A percentile compares a stretch with the other conserved stretches of the same genome.
phyloP scores from a whole-genome alignment of 495 filamentous ascomycete genomes.

The Elaphomyces granulatus region DNA sequence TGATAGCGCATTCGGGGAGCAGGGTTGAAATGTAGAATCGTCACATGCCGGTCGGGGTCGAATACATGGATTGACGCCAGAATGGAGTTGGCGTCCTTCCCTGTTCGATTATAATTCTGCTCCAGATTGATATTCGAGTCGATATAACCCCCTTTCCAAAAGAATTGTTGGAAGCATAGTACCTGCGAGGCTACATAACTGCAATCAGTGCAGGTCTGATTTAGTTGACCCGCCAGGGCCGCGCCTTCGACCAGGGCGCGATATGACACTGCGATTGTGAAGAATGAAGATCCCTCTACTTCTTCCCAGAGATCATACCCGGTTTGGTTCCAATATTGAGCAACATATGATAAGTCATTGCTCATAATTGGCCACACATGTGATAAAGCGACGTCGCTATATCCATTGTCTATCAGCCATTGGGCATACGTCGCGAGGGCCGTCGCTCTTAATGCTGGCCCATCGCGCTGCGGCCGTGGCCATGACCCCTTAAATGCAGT shows the following conservation, averaged over 20 bases:
- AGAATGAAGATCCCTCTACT: conserved; percentile 48
- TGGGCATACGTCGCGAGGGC: conserved; percentile 34
- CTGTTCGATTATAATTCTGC: conserved; percentile 33
- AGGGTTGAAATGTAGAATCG: conserved; percentile 43
- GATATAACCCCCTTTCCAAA: conserved; percentile 48
- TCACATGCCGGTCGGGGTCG: conserved; percentile 41
- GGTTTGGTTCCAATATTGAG: conserved; percentile 56
- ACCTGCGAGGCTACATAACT: conserved; percentile 41
- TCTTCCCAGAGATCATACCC: conserved; percentile 64
- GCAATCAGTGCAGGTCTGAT: conserved; percentile 35
- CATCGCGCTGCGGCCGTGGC: conserved; percentile 61
- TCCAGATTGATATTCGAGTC: conserved; percentile 41
- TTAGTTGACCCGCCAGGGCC: conserved; percentile 32
- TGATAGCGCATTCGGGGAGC: conserved; percentile 44
- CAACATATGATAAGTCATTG: conserved; percentile 55
- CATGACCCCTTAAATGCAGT: conserved; percentile 47
- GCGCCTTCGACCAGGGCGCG: conserved; percentile 45
- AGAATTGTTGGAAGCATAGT: conserved; percentile 45
- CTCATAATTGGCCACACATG: conserved; percentile 46
- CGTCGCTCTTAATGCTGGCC: conserved; percentile 53
- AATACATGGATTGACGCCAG: conserved; percentile 50
- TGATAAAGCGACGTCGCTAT: conserved; percentile 15
- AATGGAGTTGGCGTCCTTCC: conserved; percentile 48
- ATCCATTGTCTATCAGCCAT: conserved; percentile 24
- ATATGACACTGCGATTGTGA: conserved; percentile 32